These are phyloP conservation scores for Physaria fendleri DNA, from an alignment of 345 rosid genomes.

Conservation along the genomic window DNA sequence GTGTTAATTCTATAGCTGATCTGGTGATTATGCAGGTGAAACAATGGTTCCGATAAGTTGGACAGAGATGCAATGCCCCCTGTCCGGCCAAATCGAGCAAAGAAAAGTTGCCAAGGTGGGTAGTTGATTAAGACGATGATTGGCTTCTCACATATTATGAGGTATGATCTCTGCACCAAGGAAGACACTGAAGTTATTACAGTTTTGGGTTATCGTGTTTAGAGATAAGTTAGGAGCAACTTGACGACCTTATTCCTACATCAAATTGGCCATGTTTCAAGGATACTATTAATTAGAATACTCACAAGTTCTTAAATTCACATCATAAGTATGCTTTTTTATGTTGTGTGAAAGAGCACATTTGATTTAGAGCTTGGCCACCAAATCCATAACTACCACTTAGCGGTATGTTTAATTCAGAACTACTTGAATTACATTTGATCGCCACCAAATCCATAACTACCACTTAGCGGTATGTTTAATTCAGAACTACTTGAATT, in stretches of 20 bases:
- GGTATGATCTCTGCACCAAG: slow-evolving; percentile 8
- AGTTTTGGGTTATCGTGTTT: neutral
- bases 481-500: too few species aligned
- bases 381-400: too few species aligned
- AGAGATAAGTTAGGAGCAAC: neutral
- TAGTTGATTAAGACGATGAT: slow-evolving; percentile 25
- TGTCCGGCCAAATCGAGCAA: slow-evolving; percentile 74
- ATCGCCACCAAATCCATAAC: too few species aligned
- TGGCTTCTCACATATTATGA: neutral
- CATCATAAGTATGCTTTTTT: too few species aligned
- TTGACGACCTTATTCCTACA: neutral
- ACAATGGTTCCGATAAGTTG: slow-evolving; percentile 89
- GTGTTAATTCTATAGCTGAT: neutral
- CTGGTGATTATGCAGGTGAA: slow-evolving; percentile 46
- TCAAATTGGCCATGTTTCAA: neutral
- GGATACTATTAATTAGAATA: neutral
- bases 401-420: too few species aligned
- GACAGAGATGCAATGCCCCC: slow-evolving; percentile 95
- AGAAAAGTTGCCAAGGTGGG: slow-evolving; percentile 87
- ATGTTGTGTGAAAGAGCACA: too few species aligned
- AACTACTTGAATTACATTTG: too few species aligned
- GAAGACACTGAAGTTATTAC: neutral
- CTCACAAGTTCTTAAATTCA: neutral
- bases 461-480: too few species aligned
- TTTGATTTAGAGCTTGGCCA: neutral